Base-by-base conservation (phyloP, 768 basidiomycete species). In the Russula ochroleuca region DNA sequence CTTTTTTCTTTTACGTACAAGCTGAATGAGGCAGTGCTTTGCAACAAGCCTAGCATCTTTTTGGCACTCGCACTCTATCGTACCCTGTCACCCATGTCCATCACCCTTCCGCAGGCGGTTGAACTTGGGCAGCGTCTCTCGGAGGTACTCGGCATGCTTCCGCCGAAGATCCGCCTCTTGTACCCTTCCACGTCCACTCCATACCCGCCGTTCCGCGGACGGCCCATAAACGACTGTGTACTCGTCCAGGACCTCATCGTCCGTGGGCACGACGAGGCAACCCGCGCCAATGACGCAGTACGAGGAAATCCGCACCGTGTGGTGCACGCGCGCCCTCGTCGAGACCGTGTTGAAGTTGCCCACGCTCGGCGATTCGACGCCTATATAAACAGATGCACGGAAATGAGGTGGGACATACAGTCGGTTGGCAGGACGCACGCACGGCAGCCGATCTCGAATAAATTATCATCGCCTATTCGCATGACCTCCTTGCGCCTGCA, bases 381-480 rank as follows among this genome's bases (percentile, higher is more conserved):
- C 94, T 97, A 70, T 31, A 15, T 38, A 17, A 1, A 48, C 4
- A 35, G 43, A 38, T 28, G 35, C 4, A 49, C 58, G 58, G 52
- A 55, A 31, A 57, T 65, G 47, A 60, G 49, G 47, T 13, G 53
- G 40, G 48, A 25, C 49, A 50, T 41, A 28, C 48, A 48, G 23
- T 25, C 14, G 41, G 49, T 28, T 1, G 25, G n/a, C 8, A 9
- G 21, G 14, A 19, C 38, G 43, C 19, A 85, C 91, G 66, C 71
- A 96, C 96, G 88, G 74, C 88, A 92, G 23, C 90, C 92, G 58
- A 97, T 92, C 76, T 97, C 93, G 70, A 99, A 96, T 62, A 94
- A 78, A 73, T 98, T 98, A 65, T 91, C 86, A 73, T 96, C 87
- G 6, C 96, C 96, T 53, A 99, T 93, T 21, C 87, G 84, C 93